Percentiles rank a stretch among this genome's conserved stretches.
Evolutionary conservation across 441 rosid genomes (phyloP).

Genomic region (Croton laevigatus): DNA sequence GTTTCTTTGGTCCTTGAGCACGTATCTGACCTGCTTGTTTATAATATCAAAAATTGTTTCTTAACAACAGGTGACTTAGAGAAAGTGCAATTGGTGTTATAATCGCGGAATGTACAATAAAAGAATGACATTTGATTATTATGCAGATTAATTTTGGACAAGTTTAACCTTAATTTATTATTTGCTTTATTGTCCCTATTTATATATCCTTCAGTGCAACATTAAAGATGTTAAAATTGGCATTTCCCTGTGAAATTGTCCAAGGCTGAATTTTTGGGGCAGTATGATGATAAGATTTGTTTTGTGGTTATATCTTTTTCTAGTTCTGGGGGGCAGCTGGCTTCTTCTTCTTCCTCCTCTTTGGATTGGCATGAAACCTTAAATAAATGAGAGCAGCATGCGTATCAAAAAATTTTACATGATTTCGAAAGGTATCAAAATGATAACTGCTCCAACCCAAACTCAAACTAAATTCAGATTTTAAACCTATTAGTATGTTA

Average conservation of each 20-base stretch:
- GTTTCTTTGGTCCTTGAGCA: not conserved
- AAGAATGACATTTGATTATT: not conserved
- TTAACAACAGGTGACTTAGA: not conserved
- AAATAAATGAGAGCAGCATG: not conserved
- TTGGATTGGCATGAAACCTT: conserved; percentile 6
- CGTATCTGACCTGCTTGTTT: not conserved
- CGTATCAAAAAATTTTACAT: not conserved
- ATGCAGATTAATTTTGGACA: not conserved
- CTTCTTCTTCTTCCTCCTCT: not conserved
- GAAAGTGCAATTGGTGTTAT: not conserved
- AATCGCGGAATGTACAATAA: not conserved
- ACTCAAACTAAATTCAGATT: not conserved
- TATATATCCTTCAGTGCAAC: not conserved
- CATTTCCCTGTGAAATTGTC: not conserved
- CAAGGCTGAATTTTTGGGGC: conserved; percentile 9
- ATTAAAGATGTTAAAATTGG: not conserved
- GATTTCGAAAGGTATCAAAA: not conserved
- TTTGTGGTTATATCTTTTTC: too few species aligned
- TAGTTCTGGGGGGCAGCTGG: not conserved
- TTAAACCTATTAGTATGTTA: not conserved
- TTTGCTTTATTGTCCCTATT: not conserved
- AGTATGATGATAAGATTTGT: not conserved
- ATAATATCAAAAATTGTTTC: not conserved
- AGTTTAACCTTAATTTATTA: not conserved
- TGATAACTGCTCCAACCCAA: not conserved